Evolutionary conservation across 2,329 filamentous ascomycete species (phyloP).

Genomic region (Thielaviopsis populi): DNA sequence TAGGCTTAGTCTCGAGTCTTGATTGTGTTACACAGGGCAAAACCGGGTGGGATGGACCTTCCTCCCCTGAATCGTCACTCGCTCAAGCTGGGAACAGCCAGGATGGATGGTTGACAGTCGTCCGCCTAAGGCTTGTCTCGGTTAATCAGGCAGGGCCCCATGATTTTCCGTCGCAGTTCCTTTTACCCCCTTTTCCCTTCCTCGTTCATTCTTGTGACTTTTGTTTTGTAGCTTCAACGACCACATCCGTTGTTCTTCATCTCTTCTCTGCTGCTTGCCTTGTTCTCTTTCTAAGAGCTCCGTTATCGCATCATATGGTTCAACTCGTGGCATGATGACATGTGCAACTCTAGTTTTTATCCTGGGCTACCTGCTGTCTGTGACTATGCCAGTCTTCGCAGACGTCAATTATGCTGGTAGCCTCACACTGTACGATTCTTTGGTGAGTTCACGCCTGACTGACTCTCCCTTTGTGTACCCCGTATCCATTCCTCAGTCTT

Average conservation of each 20-base stretch:
- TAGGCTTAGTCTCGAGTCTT: not conserved
- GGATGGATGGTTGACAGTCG: too few species aligned
- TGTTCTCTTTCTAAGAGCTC: not conserved
- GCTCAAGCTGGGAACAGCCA: too few species aligned
- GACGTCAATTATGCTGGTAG: slow-evolving; percentile 32
- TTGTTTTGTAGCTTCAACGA: not conserved
- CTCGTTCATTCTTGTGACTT: not conserved
- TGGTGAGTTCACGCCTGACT: slow-evolving; percentile 24
- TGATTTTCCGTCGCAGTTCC: too few species aligned
- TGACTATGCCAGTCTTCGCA: not conserved
- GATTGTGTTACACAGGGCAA: not conserved
- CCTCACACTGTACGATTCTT: slow-evolving; percentile 27
- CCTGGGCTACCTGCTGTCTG: not conserved
- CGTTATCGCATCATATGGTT: not conserved
- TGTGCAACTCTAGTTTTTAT: not conserved
- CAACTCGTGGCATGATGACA: not conserved
- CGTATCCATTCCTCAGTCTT: not conserved
- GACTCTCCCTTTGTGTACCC: slow-evolving; percentile 10
- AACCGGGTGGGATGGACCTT: not conserved
- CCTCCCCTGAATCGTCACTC: too few species aligned
- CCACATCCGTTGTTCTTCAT: not conserved
- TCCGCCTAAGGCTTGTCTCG: too few species aligned
- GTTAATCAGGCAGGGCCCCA: too few species aligned
- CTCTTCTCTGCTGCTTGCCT: not conserved
- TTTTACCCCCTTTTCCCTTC: not conserved